phyloP scores from a whole-genome alignment of 176 grass and related monocot species.

The Lolium rigidum region DNA sequence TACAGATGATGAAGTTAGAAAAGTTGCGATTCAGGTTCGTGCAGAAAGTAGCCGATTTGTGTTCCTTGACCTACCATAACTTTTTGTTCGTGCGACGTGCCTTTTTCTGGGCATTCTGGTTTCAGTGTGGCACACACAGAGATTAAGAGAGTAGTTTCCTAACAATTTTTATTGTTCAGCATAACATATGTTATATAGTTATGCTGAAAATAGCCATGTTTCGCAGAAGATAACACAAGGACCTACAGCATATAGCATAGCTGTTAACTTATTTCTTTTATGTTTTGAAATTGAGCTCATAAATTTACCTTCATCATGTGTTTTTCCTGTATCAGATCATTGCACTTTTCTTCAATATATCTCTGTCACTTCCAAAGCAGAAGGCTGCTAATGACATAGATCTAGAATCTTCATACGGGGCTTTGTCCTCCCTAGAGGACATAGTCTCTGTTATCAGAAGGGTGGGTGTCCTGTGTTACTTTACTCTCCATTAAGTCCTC shows the following conservation, averaged over 20 bases:
- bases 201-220: slow-evolving; percentile 28
- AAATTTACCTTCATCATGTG: slow-evolving; percentile 32
- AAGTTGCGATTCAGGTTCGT: slow-evolving; percentile 89
- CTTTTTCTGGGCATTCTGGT: slow-evolving; percentile 12
- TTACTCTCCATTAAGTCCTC: slow-evolving; percentile 39
- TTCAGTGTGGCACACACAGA: slow-evolving; percentile 1
- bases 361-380: slow-evolving; percentile 93
- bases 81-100: slow-evolving; percentile 5
- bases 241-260: slow-evolving; percentile 8
- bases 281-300: slow-evolving; percentile 27
- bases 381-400: slow-evolving; percentile 69
- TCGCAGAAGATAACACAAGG: slow-evolving; percentile 24
- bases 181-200: slow-evolving; percentile 27
- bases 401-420: slow-evolving; percentile 90
- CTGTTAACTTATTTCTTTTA: background rate
- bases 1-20: slow-evolving; percentile 77
- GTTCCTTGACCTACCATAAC: slow-evolving; percentile 26
- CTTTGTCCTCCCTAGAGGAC: slow-evolving; percentile 93
- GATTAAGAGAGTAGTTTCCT: background rate
- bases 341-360: slow-evolving; percentile 90
- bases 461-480: slow-evolving; percentile 51
- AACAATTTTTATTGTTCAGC: background rate
- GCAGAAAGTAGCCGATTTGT: slow-evolving; percentile 1
- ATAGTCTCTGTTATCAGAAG: slow-evolving; percentile 92
- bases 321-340: slow-evolving; percentile 60